Evolutionary conservation across 2,329 filamentous ascomycete species (phyloP).

Genomic region (Penicillium oxalicum): DNA sequence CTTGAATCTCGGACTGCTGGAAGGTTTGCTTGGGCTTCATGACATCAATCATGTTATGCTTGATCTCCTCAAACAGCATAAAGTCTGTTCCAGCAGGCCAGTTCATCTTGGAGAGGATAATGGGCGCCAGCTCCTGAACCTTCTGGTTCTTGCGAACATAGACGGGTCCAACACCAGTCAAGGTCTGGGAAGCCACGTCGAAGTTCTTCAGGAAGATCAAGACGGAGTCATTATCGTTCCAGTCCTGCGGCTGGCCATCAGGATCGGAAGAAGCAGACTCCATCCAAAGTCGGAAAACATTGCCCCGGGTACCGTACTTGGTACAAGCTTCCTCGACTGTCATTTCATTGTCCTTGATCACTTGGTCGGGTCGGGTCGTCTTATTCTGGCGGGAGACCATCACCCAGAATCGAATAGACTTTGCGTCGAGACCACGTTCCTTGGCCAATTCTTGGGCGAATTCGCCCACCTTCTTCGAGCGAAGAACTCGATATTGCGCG

Average conservation of each 20-base stretch:
- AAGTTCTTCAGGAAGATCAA: slow-evolving; percentile 92
- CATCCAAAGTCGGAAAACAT: slow-evolving; percentile 74
- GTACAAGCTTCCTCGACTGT: slow-evolving; percentile 69
- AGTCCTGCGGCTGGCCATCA: slow-evolving; percentile 59
- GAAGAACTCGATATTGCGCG: slow-evolving; percentile 64
- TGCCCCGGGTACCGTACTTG: slow-evolving; percentile 63
- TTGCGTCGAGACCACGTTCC: slow-evolving; percentile 62
- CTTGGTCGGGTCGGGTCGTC: slow-evolving; percentile 83
- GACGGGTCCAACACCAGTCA: slow-evolving; percentile 73
- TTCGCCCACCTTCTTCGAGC: slow-evolving; percentile 68
- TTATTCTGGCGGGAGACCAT: slow-evolving; percentile 99
- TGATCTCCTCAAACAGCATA: slow-evolving; percentile 91
- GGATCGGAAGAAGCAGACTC: slow-evolving; percentile 67
- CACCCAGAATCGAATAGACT: slow-evolving; percentile 76
- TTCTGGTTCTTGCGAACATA: slow-evolving; percentile 86
- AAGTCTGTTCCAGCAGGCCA: slow-evolving; percentile 73
- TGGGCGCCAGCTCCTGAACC: slow-evolving; percentile 72
- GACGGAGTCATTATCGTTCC: slow-evolving; percentile 59
- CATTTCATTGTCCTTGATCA: slow-evolving; percentile 69
- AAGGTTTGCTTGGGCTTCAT: slow-evolving; percentile 89
- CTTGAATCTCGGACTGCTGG: slow-evolving; percentile 87
- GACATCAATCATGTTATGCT: slow-evolving; percentile 91
- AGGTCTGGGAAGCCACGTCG: slow-evolving; percentile 66
- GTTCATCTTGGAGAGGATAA: slow-evolving; percentile 74
- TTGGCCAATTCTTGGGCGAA: slow-evolving; percentile 65